Evolutionary conservation across 345 rosid genomes (phyloP).

Genomic region (Brassica cretica): DNA sequence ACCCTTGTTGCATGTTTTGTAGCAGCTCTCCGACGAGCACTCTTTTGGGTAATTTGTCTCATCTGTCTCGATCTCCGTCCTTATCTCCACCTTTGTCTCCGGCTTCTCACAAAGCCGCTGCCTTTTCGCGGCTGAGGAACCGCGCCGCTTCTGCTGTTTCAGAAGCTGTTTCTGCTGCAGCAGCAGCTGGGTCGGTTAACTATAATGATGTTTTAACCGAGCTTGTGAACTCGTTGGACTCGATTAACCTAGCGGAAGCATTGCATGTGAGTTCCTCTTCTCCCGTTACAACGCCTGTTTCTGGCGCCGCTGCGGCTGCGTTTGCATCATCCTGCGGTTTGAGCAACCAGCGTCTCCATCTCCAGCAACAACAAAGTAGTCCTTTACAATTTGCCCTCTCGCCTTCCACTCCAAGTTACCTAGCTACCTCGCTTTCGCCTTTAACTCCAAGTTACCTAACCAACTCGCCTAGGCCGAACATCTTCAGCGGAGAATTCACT

Average conservation of each 20-base stretch:
- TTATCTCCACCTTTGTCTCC: slow-evolving; percentile 82
- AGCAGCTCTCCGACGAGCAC: slow-evolving; percentile 82
- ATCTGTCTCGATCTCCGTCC: slow-evolving; percentile 52
- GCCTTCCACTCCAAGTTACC: slow-evolving; percentile 33
- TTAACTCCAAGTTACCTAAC: slow-evolving; percentile 31
- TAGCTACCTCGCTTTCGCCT: slow-evolving; percentile 25
- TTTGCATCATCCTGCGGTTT: slow-evolving; percentile 32
- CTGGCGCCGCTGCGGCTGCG: slow-evolving; percentile 32
- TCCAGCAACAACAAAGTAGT: slow-evolving; percentile 26
- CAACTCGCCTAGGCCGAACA: slow-evolving; percentile 13
- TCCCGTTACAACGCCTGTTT: slow-evolving; percentile 29
- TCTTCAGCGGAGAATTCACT: slow-evolving; percentile 21
- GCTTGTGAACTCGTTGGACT: slow-evolving; percentile 57
- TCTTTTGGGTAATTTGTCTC: slow-evolving; percentile 54
- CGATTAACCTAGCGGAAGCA: slow-evolving; percentile 35
- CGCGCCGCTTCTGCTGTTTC: slow-evolving; percentile 34
- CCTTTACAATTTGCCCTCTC: slow-evolving; percentile 37
- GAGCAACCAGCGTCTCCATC: slow-evolving; percentile 27
- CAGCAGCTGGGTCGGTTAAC: slow-evolving; percentile 29
- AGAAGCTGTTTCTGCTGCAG: slow-evolving; percentile 19
- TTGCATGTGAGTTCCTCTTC: slow-evolving; percentile 30
- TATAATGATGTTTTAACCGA: slow-evolving; percentile 62
- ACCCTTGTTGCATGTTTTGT: slow-evolving; percentile 58
- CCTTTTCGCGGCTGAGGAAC: slow-evolving; percentile 41
- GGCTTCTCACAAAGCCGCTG: slow-evolving; percentile 33